Evolutionary conservation across 2,329 filamentous ascomycete species (phyloP).

Genomic region (Rutstroemia sp.): DNA sequence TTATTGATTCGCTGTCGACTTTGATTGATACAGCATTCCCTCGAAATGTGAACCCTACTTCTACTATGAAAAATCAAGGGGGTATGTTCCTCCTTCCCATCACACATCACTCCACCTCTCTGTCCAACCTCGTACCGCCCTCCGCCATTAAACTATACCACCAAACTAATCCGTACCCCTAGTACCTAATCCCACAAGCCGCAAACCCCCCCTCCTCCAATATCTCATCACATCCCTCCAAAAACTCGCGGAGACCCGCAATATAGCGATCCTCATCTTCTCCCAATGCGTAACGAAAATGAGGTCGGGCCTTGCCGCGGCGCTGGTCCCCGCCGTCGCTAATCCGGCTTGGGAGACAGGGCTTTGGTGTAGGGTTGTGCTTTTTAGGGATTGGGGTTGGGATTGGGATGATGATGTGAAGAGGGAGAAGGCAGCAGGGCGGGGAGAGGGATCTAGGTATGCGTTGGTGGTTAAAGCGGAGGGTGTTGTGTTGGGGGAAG

Average conservation of each 20-base stretch:
- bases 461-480: conserved; percentile 59
- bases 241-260: conserved; percentile 65
- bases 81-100: conserved; percentile 14
- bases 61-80: conserved; percentile 18
- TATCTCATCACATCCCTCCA: conserved; percentile 63
- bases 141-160: not conserved
- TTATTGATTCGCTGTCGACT: conserved; percentile 72
- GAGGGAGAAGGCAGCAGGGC: not conserved
- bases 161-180: not conserved
- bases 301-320: conserved; percentile 56
- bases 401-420: conserved; percentile 28
- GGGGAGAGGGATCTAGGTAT: conserved; percentile 46
- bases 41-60: conserved; percentile 39
- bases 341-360: conserved; percentile 74
- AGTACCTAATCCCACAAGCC: not conserved
- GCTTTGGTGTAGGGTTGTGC: conserved; percentile 62
- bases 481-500: conserved; percentile 34
- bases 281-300: conserved; percentile 81
- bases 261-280: conserved; percentile 67
- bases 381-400: conserved; percentile 72
- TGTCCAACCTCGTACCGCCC: not conserved
- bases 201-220: conserved; percentile 39
- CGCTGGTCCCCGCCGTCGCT: conserved; percentile 67
- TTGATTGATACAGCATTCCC: conserved; percentile 73
- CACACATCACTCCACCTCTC: not conserved